Percentiles rank a stretch among this genome's conserved stretches.
These are phyloP conservation scores for Mucor sp. DNA, from an alignment of 371 early-diverging fungal species.

Conservation along the genomic window DNA sequence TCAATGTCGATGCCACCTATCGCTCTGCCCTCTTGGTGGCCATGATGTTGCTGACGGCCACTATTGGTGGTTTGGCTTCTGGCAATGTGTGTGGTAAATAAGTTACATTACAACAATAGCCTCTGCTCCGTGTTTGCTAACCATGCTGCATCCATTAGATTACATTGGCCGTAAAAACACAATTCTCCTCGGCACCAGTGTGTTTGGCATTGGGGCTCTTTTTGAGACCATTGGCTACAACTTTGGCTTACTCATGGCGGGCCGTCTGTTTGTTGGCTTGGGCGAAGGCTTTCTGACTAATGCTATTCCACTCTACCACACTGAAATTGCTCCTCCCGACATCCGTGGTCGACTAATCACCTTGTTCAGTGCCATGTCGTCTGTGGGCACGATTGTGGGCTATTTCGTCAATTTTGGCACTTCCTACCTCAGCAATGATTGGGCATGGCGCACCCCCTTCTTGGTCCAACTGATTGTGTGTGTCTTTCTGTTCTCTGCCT, in stretches of 20 bases:
- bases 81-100: slow-evolving; percentile 45
- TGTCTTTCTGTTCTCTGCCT: slow-evolving; percentile 14
- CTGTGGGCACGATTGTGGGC: slow-evolving; percentile 46
- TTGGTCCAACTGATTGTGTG: slow-evolving; percentile 35
- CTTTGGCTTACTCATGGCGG: slow-evolving; percentile 43
- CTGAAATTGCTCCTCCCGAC: slow-evolving; percentile 77
- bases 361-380: slow-evolving; percentile 39
- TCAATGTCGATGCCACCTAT: slow-evolving; percentile 37
- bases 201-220: slow-evolving; percentile 47
- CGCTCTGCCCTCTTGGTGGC: slow-evolving; percentile 45
- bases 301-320: slow-evolving; percentile 45
- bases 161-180: slow-evolving; percentile 42
- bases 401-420: slow-evolving; percentile 56
- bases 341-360: slow-evolving; percentile 54
- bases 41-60: slow-evolving; percentile 45
- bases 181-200: slow-evolving; percentile 36
- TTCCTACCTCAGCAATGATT: slow-evolving; percentile 33
- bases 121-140: not conserved
- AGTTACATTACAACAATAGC: not conserved
- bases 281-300: slow-evolving; percentile 50
- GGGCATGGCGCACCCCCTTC: slow-evolving; percentile 49
- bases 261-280: slow-evolving; percentile 45
- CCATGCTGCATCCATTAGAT: no score
- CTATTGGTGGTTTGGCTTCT: slow-evolving; percentile 48
- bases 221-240: slow-evolving; percentile 46